Percentiles rank a stretch among this genome's conserved stretches.
These are phyloP conservation scores for Fusarium goolgardi DNA, from an alignment of 2,329 filamentous ascomycete genomes.

Conservation along the genomic window DNA sequence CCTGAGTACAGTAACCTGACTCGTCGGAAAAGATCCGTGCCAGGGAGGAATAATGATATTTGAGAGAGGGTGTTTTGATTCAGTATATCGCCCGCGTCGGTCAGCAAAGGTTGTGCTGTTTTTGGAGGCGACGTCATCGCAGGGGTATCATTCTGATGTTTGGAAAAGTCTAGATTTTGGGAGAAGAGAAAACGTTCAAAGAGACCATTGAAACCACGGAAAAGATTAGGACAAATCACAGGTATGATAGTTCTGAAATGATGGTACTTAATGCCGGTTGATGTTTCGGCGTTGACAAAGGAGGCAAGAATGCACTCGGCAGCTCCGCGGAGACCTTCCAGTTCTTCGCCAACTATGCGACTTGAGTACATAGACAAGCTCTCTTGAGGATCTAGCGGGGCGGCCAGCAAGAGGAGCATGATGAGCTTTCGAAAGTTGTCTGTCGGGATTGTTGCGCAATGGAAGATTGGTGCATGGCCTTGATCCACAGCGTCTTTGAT, in stretches of 20 bases:
- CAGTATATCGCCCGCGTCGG: conserved; percentile 69
- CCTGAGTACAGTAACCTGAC: conserved; percentile 77
- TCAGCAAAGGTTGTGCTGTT: conserved; percentile 61
- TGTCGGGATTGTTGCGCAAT: conserved; percentile 76
- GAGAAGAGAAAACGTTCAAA: conserved; percentile 83
- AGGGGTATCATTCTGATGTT: conserved; percentile 53
- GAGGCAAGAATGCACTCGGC: conserved; percentile 74
- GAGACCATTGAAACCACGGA: conserved; percentile 73
- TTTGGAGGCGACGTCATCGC: conserved; percentile 37
- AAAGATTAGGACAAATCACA: conserved; percentile 72
- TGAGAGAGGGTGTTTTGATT: conserved; percentile 74
- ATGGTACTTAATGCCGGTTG: conserved; percentile 70
- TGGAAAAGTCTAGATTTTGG: conserved; percentile 75
- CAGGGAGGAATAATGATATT: conserved; percentile 78
- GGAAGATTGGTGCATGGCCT: conserved; percentile 61
- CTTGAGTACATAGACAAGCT: conserved; percentile 70
- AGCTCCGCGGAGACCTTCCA: conserved; percentile 68
- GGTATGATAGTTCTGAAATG: conserved; percentile 71
- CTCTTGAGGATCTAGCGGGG: conserved; percentile 74
- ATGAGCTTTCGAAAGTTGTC: conserved; percentile 78
- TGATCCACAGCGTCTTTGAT: conserved; percentile 70
- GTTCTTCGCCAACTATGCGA: conserved; percentile 65
- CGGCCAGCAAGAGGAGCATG: conserved; percentile 75
- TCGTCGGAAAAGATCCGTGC: conserved; percentile 71
- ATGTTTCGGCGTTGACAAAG: conserved; percentile 73